phyloP scores from a whole-genome alignment of 176 grass and related monocot genomes.

The Microstegium vimineum region DNA sequence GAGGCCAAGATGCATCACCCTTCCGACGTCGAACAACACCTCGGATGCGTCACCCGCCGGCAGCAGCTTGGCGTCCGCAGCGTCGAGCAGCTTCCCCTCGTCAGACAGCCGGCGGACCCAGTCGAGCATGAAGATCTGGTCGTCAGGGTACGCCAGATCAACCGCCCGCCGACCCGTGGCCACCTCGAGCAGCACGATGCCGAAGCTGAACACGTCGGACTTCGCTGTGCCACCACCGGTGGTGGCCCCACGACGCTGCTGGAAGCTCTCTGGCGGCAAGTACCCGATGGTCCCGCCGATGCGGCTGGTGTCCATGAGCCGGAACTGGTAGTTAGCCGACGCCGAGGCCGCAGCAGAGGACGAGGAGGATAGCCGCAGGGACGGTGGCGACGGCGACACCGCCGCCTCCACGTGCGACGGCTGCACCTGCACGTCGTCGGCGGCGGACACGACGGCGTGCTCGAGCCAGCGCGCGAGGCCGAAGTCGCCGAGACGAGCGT shows the following conservation, averaged over 20 bases:
- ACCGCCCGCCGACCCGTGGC: slow-evolving; percentile 69
- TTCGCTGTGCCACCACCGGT: slow-evolving; percentile 67
- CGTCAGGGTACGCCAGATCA: slow-evolving; percentile 67
- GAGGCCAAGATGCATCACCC: slow-evolving; percentile 71
- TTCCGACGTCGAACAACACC: slow-evolving; percentile 45
- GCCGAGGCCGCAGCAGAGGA: neutral
- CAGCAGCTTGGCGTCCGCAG: slow-evolving; percentile 52
- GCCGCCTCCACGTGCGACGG: neutral
- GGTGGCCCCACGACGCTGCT: slow-evolving; percentile 34
- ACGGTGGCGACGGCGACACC: slow-evolving; percentile 21
- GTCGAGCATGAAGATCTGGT: slow-evolving; percentile 91
- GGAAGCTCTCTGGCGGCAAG: slow-evolving; percentile 93
- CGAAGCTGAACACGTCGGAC: slow-evolving; percentile 96
- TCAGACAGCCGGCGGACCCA: slow-evolving; percentile 78
- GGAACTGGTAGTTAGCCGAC: slow-evolving; percentile 61
- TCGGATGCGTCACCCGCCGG: no score
- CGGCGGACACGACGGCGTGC: slow-evolving; percentile 37
- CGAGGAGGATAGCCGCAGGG: slow-evolving; percentile 30
- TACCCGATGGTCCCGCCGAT: slow-evolving; percentile 95
- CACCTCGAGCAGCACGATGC: slow-evolving; percentile 85
- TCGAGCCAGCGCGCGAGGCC: slow-evolving; percentile 89
- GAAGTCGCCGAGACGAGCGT: slow-evolving; percentile 89
- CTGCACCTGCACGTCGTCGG: no score
- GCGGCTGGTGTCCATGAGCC: slow-evolving; percentile 73
- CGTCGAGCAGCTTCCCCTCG: slow-evolving; percentile 41